A percentile compares a stretch with the other conserved stretches of the same genome.
Conservation (phyloP, 176 grass and related monocot species). For the Musa schizocarpa region DNA sequence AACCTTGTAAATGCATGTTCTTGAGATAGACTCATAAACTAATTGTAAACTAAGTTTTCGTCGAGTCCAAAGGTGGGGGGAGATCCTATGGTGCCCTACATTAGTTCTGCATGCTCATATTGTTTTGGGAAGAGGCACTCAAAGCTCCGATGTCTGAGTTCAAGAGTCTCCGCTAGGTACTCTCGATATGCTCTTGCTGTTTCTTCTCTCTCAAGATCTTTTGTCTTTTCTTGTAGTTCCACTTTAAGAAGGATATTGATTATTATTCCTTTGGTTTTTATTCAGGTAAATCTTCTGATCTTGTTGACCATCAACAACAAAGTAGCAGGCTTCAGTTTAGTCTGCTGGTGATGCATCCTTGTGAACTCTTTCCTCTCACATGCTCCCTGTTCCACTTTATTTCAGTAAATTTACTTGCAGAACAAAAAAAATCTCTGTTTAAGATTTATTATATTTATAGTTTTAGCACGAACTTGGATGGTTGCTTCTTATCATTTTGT, state of each 20-base stretch:
- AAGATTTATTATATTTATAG: too few species aligned
- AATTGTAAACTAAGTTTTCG: constrained; percentile 50
- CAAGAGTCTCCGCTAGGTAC: background rate
- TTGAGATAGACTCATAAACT: constrained; percentile 42
- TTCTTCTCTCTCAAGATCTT: background rate
- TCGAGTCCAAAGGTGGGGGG: background rate
- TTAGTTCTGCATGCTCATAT: background rate
- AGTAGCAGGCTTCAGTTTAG: too few species aligned
- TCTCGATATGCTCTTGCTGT: background rate
- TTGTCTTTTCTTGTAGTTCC: too few species aligned
- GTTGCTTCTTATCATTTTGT: background rate
- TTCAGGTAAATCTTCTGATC: too few species aligned
- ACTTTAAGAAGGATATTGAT: too few species aligned
- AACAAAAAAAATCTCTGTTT: too few species aligned
- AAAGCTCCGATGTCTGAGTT: background rate
- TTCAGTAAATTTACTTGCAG: too few species aligned
- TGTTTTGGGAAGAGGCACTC: background rate
- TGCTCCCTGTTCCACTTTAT: background rate
- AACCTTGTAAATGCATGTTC: constrained; percentile 38
- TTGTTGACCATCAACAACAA: too few species aligned
- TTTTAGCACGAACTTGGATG: background rate
- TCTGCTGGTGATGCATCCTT: background rate
- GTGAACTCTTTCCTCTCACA: background rate
- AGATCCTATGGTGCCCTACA: background rate
- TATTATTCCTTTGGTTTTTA: too few species aligned